These are phyloP conservation scores for Saksenaea vasiformis DNA, from an alignment of 371 early-diverging fungal species.

Conservation along the genomic window DNA sequence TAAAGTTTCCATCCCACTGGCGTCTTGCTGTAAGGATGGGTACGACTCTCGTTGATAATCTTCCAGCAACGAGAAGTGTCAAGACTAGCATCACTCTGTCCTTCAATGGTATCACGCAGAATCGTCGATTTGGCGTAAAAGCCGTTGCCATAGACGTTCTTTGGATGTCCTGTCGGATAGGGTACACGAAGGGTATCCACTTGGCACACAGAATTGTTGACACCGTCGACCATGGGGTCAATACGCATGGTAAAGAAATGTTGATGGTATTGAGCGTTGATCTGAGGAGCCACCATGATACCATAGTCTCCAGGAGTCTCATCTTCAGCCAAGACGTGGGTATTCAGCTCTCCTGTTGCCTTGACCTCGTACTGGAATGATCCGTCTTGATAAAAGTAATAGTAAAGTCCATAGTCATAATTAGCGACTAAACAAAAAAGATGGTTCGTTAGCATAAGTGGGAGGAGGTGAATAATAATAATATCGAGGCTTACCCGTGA, in stretches of 20 bases:
- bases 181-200: conserved; percentile 36
- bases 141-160: conserved; percentile 47
- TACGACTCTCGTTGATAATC: conserved; percentile 43
- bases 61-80: conserved; percentile 52
- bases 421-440: conserved; percentile 40
- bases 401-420: conserved; percentile 60
- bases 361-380: conserved; percentile 60
- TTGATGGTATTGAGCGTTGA: conserved; percentile 57
- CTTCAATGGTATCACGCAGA: conserved; percentile 45
- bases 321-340: conserved; percentile 54
- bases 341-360: conserved; percentile 57
- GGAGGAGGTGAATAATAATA: conserved; percentile 5
- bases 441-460: not conserved
- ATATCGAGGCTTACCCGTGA: conserved; percentile 39
- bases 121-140: conserved; percentile 33
- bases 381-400: conserved; percentile 60
- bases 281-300: conserved; percentile 52
- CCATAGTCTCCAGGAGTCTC: conserved; percentile 51
- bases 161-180: conserved; percentile 49
- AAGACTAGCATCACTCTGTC: conserved; percentile 26
- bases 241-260: conserved; percentile 60
- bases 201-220: conserved; percentile 42
- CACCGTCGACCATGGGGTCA: conserved; percentile 58
- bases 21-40: conserved; percentile 45
- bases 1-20: conserved; percentile 54